Conservation (phyloP, 1,139 yeast genomes). For the Entelexis sorbosivorans region DNA sequence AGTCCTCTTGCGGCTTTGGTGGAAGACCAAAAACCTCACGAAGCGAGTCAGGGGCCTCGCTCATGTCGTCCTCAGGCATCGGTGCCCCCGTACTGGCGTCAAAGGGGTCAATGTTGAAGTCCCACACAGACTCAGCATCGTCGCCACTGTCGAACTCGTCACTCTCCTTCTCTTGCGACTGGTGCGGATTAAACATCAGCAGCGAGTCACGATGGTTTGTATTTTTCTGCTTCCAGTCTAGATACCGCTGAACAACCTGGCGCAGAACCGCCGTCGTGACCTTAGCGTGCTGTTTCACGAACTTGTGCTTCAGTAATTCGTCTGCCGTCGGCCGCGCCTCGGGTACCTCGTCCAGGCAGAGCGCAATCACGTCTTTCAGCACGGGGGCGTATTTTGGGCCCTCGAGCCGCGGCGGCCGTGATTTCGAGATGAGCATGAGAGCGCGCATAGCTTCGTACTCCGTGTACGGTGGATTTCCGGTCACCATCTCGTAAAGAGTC, state of each 20-base stretch:
- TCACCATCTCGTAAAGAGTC: slow-evolving; percentile 85
- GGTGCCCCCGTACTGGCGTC: slow-evolving; percentile 1
- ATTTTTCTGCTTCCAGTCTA: slow-evolving; percentile 46
- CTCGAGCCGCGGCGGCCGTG: slow-evolving; percentile 88
- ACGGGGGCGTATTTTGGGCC: slow-evolving; percentile 70
- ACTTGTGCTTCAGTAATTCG: slow-evolving; percentile 62
- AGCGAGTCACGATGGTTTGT: slow-evolving; percentile 28
- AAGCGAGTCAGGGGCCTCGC: slow-evolving; percentile 59
- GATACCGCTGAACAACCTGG: slow-evolving; percentile 71
- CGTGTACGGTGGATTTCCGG: slow-evolving; percentile 95
- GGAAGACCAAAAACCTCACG: slow-evolving; percentile 53
- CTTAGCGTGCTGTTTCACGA: slow-evolving; percentile 51
- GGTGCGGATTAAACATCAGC: slow-evolving; percentile 28
- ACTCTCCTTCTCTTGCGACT: slow-evolving; percentile 39
- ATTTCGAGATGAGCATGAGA: slow-evolving; percentile 83
- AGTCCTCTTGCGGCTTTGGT: slow-evolving; percentile 26
- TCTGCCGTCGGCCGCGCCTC: slow-evolving; percentile 82
- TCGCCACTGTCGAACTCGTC: slow-evolving; percentile 37
- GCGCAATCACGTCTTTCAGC: slow-evolving; percentile 79
- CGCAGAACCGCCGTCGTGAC: slow-evolving; percentile 51
- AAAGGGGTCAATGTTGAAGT: slow-evolving; percentile 27
- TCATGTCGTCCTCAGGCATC: slow-evolving; percentile 10
- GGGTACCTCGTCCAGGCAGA: slow-evolving; percentile 88
- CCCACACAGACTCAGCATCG: slow-evolving; percentile 33
- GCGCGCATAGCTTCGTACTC: slow-evolving; percentile 94